Evolutionary conservation across 495 filamentous ascomycete species (phyloP).

Genomic region (Rostrohypoxylon terebratum): DNA sequence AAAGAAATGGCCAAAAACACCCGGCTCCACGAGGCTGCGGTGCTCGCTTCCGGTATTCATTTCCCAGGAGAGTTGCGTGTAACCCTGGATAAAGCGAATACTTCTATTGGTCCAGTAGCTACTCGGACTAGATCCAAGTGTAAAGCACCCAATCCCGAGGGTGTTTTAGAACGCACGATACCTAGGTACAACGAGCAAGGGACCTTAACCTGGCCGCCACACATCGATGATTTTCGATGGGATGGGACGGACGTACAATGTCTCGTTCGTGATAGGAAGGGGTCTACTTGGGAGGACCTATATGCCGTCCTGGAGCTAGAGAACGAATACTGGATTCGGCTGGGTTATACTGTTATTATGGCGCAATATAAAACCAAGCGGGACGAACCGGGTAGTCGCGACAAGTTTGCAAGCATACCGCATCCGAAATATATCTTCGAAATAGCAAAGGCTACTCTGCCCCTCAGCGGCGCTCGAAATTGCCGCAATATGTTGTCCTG

Average conservation of each 20-base stretch:
- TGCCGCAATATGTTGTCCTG: too few species aligned
- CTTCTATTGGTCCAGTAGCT: neutral
- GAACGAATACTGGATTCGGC: too few species aligned
- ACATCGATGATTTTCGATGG: conserved; percentile 4
- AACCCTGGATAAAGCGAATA: neutral
- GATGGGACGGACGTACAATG: neutral
- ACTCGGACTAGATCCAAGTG: neutral
- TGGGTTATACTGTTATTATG: neutral
- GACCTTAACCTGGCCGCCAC: neutral
- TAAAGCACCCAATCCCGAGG: neutral
- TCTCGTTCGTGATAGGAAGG: neutral
- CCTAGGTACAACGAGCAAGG: conserved; percentile 17
- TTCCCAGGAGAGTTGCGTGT: conserved; percentile 17
- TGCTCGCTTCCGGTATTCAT: neutral
- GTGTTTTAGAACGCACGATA: neutral
- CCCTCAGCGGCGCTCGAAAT: neutral
- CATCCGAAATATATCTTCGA: neutral
- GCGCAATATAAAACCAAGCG: neutral
- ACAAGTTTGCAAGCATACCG: neutral
- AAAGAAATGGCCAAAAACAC: neutral
- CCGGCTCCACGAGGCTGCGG: neutral
- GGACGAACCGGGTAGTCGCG: too few species aligned
- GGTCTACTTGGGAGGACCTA: conserved; percentile 5
- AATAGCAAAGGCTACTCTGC: too few species aligned
- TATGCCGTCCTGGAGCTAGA: neutral